Percentiles rank a stretch among this genome's conserved stretches.
phyloP scores from a whole-genome alignment of 2,329 filamentous ascomycete genomes.

The Phialocephala sp. region DNA sequence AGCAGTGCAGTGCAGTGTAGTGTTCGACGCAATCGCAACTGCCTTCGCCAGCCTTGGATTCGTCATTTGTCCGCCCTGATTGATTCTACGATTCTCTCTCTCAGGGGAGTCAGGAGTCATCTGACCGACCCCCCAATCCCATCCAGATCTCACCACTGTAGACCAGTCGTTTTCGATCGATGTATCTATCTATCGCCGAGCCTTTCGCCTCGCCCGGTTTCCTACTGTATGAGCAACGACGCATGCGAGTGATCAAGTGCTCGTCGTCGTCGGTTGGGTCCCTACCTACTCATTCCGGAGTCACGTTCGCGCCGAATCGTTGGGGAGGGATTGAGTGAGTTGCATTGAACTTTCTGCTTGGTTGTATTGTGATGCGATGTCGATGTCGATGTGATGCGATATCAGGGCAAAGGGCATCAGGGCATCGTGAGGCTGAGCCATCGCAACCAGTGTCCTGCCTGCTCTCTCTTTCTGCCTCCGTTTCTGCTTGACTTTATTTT shows the following conservation, averaged over 20 bases:
- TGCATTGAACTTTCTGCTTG: not conserved
- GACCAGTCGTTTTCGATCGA: not conserved
- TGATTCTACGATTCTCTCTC: not conserved
- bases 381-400: too few species aligned
- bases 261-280: not conserved
- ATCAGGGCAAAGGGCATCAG: not conserved
- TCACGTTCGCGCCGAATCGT: too few species aligned
- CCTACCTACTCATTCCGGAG: not conserved
- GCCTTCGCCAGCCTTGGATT: not conserved
- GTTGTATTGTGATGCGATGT: too few species aligned
- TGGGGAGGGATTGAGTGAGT: too few species aligned
- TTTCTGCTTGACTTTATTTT: not conserved
- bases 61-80: not conserved
- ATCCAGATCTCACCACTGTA: not conserved
- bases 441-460: not conserved
- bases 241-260: constrained; percentile 2
- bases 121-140: not conserved
- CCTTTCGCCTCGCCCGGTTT: constrained; percentile 7
- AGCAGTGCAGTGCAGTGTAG: not conserved
- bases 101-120: constrained; percentile 1
- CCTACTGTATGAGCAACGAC: not conserved
- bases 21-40: not conserved
- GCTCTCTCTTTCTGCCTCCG: too few species aligned
- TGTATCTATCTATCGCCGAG: not conserved
- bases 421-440: constrained; percentile 5